Conservation (phyloP, 2,329 filamentous ascomycete species). For the Aspergillus luchuensis region DNA sequence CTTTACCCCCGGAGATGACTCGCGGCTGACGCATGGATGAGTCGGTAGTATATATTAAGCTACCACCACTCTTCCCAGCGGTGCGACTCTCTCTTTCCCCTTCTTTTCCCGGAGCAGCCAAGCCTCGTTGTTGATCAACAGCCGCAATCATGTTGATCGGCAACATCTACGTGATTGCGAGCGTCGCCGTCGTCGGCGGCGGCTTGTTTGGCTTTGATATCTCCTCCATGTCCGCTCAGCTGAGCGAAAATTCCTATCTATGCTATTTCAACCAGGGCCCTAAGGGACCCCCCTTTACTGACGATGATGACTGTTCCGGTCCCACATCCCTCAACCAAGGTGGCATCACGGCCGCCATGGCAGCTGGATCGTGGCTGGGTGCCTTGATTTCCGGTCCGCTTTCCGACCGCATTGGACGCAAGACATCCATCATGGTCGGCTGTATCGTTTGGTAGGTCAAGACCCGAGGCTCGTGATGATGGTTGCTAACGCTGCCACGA, state of each 20-base stretch:
- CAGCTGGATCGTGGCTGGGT: slow-evolving; percentile 69
- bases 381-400: slow-evolving; percentile 58
- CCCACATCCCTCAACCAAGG: slow-evolving; percentile 58
- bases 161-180: slow-evolving; percentile 61
- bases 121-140: not conserved
- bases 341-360: slow-evolving; percentile 72
- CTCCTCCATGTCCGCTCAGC: slow-evolving; percentile 39
- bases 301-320: slow-evolving; percentile 46
- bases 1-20: not conserved
- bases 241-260: slow-evolving; percentile 56
- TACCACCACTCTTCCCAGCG: not conserved
- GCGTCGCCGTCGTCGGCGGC: slow-evolving; percentile 50
- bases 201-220: slow-evolving; percentile 40
- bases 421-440: slow-evolving; percentile 54
- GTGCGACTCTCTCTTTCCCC: not conserved
- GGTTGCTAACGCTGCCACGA: slow-evolving; percentile 37
- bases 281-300: slow-evolving; percentile 61
- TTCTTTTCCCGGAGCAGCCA: not conserved
- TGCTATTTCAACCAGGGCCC: slow-evolving; percentile 64
- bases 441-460: slow-evolving; percentile 48
- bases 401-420: slow-evolving; percentile 58
- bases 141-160: slow-evolving; percentile 30
- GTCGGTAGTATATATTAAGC: not conserved
- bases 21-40: not conserved
- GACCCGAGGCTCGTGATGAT: slow-evolving; percentile 57